These are phyloP conservation scores for Schizonepeta tenuifolia DNA, from an alignment of 257 asterid species.

Conservation along the genomic window DNA sequence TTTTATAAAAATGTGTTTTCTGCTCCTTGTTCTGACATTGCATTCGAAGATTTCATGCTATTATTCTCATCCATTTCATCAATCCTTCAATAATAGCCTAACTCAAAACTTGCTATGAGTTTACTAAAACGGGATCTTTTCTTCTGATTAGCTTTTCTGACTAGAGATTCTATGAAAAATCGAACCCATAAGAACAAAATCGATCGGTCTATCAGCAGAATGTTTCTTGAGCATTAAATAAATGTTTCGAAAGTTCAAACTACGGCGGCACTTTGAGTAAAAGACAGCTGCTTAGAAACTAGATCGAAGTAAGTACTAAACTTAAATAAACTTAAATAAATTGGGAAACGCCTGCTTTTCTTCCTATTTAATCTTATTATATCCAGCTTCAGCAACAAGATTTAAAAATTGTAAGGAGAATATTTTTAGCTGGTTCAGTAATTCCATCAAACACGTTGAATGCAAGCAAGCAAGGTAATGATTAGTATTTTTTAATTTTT, in stretches of 20 bases:
- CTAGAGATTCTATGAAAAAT: neutral
- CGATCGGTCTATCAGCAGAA: neutral
- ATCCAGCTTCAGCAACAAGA: neutral
- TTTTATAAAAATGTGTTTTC: neutral
- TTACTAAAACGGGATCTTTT: neutral
- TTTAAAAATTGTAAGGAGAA: neutral
- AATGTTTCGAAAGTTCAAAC: neutral
- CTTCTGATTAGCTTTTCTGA: neutral
- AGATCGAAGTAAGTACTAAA: neutral
- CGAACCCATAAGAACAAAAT: neutral
- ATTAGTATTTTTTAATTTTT: too few relatives aligned
- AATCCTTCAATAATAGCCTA: neutral
- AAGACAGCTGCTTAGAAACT: neutral
- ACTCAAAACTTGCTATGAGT: neutral
- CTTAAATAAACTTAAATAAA: too few relatives aligned
- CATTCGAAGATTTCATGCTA: neutral
- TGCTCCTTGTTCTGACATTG: neutral
- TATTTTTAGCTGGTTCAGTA: too few relatives aligned
- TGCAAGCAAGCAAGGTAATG: too few relatives aligned
- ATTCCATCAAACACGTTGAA: too few relatives aligned
- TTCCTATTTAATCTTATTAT: too few relatives aligned
- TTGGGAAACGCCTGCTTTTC: too few relatives aligned
- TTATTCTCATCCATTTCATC: too few relatives aligned
- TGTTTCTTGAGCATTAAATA: neutral
- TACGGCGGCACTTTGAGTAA: neutral